Conservation (phyloP, 192 early-diverging fungal genomes). For the Dissophora globulifera region DNA sequence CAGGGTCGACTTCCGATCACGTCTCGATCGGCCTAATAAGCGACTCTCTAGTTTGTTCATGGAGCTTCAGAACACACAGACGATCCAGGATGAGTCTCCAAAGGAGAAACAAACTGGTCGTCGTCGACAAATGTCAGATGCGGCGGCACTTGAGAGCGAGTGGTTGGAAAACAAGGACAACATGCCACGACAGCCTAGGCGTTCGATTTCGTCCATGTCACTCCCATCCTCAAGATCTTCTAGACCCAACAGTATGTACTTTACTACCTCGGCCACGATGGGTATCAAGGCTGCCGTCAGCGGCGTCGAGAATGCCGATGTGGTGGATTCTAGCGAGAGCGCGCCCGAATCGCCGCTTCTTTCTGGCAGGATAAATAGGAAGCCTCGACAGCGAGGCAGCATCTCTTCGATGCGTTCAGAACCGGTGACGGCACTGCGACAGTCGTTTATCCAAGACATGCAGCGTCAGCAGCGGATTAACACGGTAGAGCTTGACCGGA, state of each 20-base stretch:
- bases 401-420: conserved; percentile 18
- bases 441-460: not conserved
- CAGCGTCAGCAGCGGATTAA: not conserved
- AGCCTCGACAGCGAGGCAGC: conserved; percentile 11
- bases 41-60: conserved; percentile 36
- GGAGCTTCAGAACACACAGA: conserved; percentile 47
- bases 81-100: conserved; percentile 5
- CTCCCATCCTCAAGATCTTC: conserved; percentile 8
- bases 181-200: conserved; percentile 1
- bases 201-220: conserved; percentile 12
- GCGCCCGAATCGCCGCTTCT: not conserved
- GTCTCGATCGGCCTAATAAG: conserved; percentile 16
- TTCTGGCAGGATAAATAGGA: not conserved
- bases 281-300: too few species aligned
- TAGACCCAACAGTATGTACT: conserved; percentile 10
- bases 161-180: conserved; percentile 8
- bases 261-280: not conserved
- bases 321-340: not conserved
- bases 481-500: conserved; percentile 22
- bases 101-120: not conserved
- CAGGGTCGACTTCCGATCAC: conserved; percentile 12
- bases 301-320: too few species aligned
- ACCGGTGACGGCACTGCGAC: not conserved
- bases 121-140: not conserved
- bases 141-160: not conserved